These are phyloP conservation scores for Ramularia collo-cygni DNA, from an alignment of 2,329 filamentous ascomycete genomes.

Conservation along the genomic window DNA sequence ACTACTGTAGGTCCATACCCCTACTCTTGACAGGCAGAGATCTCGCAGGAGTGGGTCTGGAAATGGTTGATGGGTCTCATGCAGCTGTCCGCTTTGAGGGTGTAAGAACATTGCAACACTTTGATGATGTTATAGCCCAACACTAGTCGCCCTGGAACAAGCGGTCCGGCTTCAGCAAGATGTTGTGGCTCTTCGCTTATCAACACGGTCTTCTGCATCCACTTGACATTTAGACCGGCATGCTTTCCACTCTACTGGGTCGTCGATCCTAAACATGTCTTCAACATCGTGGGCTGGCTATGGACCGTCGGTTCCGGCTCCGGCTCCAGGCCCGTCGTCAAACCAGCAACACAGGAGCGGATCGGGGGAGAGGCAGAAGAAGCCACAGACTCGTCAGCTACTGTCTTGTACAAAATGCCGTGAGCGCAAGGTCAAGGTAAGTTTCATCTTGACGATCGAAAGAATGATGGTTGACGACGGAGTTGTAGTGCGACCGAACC, in stretches of 20 bases:
- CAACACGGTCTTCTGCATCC: slow-evolving; percentile 20
- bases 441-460: slow-evolving; percentile 14
- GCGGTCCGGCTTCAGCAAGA: slow-evolving; percentile 22
- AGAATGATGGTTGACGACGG: too few species aligned
- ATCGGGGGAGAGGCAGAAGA: slow-evolving; percentile 30
- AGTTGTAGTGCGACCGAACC: slow-evolving; percentile 40
- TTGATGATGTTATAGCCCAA: slow-evolving; percentile 20
- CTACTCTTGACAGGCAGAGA: slow-evolving; percentile 9
- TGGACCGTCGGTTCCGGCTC: slow-evolving; percentile 19
- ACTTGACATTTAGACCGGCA: slow-evolving; percentile 12
- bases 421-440: slow-evolving; percentile 44
- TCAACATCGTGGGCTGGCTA: slow-evolving; percentile 26
- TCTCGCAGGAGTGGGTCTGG: slow-evolving; percentile 14
- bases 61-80: slow-evolving; percentile 11
- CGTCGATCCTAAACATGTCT: slow-evolving; percentile 17
- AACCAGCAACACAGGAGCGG: slow-evolving; percentile 16
- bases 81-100: slow-evolving; percentile 15
- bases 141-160: slow-evolving; percentile 15
- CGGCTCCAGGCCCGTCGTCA: slow-evolving; percentile 15
- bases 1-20: background rate
- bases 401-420: slow-evolving; percentile 45
- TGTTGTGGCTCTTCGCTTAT: slow-evolving; percentile 28
- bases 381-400: slow-evolving; percentile 38
- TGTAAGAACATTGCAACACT: slow-evolving; percentile 11
- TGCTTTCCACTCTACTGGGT: slow-evolving; percentile 9